Evolutionary conservation across 2,329 filamentous ascomycete genomes (phyloP).

Genomic region (Fusarium agapanthi): DNA sequence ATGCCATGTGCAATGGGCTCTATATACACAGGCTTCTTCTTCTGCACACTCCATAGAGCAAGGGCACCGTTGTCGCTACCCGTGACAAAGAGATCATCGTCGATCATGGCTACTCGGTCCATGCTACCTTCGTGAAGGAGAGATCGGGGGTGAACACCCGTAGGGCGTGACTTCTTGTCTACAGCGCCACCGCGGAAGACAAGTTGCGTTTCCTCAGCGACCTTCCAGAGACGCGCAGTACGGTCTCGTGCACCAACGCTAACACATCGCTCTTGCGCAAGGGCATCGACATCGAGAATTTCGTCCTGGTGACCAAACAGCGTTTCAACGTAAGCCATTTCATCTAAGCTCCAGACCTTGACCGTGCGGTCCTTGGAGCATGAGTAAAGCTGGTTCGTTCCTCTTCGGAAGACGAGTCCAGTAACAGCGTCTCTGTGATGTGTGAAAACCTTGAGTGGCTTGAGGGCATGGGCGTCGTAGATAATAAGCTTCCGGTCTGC

Average conservation of each 20-base stretch:
- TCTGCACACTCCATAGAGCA: slow-evolving; percentile 86
- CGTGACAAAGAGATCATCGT: slow-evolving; percentile 88
- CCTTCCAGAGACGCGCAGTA: slow-evolving; percentile 94
- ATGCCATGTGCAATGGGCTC: slow-evolving; percentile 85
- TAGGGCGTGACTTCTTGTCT: slow-evolving; percentile 58
- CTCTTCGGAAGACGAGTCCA: slow-evolving; percentile 83
- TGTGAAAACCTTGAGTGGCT: slow-evolving; percentile 83
- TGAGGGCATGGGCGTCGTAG: slow-evolving; percentile 83
- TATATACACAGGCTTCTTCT: slow-evolving; percentile 92
- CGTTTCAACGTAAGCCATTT: slow-evolving; percentile 93
- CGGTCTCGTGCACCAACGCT: slow-evolving; percentile 91
- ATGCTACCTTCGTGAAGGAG: slow-evolving; percentile 82
- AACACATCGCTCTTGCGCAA: slow-evolving; percentile 87
- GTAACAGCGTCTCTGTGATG: slow-evolving; percentile 92
- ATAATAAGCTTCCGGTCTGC: slow-evolving; percentile 85
- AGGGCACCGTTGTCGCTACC: slow-evolving; percentile 91
- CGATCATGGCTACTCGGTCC: slow-evolving; percentile 90
- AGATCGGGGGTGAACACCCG: slow-evolving; percentile 58
- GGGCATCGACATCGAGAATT: slow-evolving; percentile 82
- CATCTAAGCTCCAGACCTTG: slow-evolving; percentile 93
- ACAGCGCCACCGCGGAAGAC: slow-evolving; percentile 88
- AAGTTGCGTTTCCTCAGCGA: slow-evolving; percentile 92
- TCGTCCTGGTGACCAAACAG: slow-evolving; percentile 95
- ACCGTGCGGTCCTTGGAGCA: slow-evolving; percentile 91
- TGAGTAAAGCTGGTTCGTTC: slow-evolving; percentile 92